Conservation (phyloP, 495 filamentous ascomycete species). For the Chaetomidium leptoderma region DNA sequence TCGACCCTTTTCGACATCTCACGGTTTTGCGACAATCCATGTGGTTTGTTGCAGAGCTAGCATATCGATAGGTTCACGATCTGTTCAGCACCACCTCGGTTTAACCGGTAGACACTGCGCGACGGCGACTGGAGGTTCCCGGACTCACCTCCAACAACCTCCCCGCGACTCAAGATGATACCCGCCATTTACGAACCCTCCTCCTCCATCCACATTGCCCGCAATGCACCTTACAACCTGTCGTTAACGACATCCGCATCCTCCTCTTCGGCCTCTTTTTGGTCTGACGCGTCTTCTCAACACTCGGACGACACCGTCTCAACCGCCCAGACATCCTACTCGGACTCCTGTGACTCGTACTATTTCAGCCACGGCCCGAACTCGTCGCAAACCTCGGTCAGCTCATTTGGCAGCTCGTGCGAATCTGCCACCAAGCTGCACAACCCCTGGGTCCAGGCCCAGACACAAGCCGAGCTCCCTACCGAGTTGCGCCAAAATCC, state of each 20-base stretch:
- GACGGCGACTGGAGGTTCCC: slow-evolving; percentile 53
- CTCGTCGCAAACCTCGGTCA: slow-evolving; percentile 32
- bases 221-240: slow-evolving; percentile 59
- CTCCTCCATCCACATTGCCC: slow-evolving; percentile 40
- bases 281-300: slow-evolving; percentile 65
- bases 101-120: slow-evolving; percentile 47
- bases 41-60: slow-evolving; percentile 33
- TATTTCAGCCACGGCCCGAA: slow-evolving; percentile 29
- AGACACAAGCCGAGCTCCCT: slow-evolving; percentile 48
- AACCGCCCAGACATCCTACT: slow-evolving; percentile 36
- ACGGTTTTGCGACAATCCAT: slow-evolving; percentile 32
- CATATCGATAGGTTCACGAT: slow-evolving; percentile 44
- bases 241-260: slow-evolving; percentile 68
- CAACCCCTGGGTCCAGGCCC: slow-evolving; percentile 28
- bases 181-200: slow-evolving; percentile 44
- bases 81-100: slow-evolving; percentile 35
- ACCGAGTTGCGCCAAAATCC: slow-evolving; percentile 75
- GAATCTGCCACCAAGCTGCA: slow-evolving; percentile 27
- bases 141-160: slow-evolving; percentile 32
- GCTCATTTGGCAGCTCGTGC: slow-evolving; percentile 28
- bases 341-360: slow-evolving; percentile 42
- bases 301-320: slow-evolving; percentile 44
- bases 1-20: slow-evolving; percentile 41
- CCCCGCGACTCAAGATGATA: slow-evolving; percentile 49
- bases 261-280: slow-evolving; percentile 71